Evolutionary conservation across 257 asterid species (phyloP), one percentile per base, ranked within the genome.

Genomic region (Cordia subcordata): DNA sequence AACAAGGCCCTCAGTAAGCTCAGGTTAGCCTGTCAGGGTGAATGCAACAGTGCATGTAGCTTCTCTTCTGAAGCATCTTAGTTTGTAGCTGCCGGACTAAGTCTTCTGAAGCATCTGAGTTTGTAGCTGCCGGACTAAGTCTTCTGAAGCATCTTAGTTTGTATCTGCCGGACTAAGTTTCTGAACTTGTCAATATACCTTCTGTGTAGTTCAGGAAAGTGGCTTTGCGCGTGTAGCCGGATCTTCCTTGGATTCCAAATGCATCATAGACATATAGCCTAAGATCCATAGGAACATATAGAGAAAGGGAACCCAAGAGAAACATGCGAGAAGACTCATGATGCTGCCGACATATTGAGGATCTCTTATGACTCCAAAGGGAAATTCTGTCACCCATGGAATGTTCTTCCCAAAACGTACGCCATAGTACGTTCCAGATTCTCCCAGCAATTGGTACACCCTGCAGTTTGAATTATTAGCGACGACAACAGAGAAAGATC

Each of bases 311-410:
- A 81, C 79, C 95, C 94, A 88, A 37, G 74, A 65, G 49, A 88
- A 73, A 66, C 94, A 92, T 5, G 96, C 96, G 23, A 86, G 18
- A 42, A 92, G 85, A 77, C 99, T 86, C 82, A 75, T 11, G 57
- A 92, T 68, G 82, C 94, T 84, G 50, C 99, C 96, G 0, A 84
- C 85, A 15, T 92, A 92, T 75, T 92, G 99, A 59, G 99, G 99
- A 78, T 92, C 99, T 1, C 52, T 73, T 39, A 92, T 78, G 20
- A 86, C 91, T 66, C 99, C 99, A 17, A 92, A 88, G 0, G 96
- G 99, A 53, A 88, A 92, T 53, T 74, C 77, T 0, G 87, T 88
- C 60, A 77, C 96, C 99, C 96, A 88, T 0, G 94, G 94, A 49
- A 92, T 71, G 60, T 51, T 68, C 88, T 84, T 92, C 16, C 96